Evolutionary conservation across 805 yeast species (phyloP).

Genomic region (Candida railenensis): DNA sequence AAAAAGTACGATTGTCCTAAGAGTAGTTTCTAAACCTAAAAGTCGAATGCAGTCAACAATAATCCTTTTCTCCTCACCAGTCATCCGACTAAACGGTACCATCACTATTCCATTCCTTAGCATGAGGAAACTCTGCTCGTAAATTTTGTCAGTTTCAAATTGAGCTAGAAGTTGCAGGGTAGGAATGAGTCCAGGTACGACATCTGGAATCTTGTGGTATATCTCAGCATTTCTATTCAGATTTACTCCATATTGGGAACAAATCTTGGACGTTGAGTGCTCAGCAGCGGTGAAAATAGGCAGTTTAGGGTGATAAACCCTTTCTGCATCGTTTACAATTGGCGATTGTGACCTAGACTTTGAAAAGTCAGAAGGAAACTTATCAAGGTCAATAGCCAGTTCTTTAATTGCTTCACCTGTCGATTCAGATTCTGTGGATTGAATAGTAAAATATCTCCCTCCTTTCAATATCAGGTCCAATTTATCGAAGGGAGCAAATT

Average conservation of each 20-base stretch:
- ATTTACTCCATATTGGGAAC: background rate
- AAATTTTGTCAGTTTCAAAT: conserved; percentile 12
- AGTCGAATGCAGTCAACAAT: conserved; percentile 18
- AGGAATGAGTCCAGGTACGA: conserved; percentile 24
- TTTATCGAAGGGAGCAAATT: conserved; percentile 38
- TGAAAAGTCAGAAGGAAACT: background rate
- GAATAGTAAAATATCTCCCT: background rate
- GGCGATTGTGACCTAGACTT: background rate
- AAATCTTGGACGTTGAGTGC: background rate
- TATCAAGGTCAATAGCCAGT: background rate
- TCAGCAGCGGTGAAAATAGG: background rate
- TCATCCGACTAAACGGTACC: conserved; percentile 11
- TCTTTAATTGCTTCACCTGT: background rate
- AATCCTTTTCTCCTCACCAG: conserved; percentile 8
- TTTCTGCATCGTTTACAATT: background rate
- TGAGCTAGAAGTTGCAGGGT: conserved; percentile 16
- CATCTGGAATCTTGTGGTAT: conserved; percentile 14
- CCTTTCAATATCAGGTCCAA: conserved; percentile 13
- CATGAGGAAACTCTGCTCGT: conserved; percentile 9
- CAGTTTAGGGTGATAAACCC: background rate
- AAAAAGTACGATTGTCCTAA: background rate
- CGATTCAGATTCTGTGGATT: background rate
- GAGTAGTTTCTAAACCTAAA: conserved; percentile 14
- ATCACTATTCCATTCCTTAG: conserved; percentile 7
- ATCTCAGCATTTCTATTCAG: background rate